Conservation (phyloP, 2,329 filamentous ascomycete species). For the Magnaporthiopsis incrustans region DNA sequence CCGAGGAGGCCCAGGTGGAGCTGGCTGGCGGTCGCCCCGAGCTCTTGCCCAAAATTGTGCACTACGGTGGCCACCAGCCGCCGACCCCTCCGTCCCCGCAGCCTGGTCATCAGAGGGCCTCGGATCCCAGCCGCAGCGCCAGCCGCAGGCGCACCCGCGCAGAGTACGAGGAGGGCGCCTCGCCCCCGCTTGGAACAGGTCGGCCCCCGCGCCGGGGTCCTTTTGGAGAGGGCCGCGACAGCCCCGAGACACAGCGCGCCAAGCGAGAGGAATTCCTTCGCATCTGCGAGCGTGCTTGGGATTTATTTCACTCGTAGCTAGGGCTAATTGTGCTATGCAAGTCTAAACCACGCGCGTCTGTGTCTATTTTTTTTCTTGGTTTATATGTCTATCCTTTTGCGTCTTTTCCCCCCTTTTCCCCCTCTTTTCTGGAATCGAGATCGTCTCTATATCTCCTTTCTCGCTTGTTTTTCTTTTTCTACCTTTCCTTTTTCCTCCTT, state of each 20-base stretch:
- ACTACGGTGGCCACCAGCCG: constrained; percentile 90
- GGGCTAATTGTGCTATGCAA: background rate
- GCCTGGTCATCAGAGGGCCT: constrained; percentile 32
- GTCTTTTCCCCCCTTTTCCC: too few species aligned
- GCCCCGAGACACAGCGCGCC: constrained; percentile 69
- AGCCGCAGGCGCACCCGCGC: constrained; percentile 70
- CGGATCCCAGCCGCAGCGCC: constrained; percentile 48
- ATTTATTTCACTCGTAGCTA: constrained; percentile 82
- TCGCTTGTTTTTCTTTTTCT: too few species aligned
- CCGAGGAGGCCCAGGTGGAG: constrained; percentile 89
- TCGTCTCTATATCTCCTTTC: background rate
- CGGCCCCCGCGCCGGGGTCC: constrained; percentile 57
- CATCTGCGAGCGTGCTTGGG: constrained; percentile 86
- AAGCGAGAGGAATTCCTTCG: constrained; percentile 92
- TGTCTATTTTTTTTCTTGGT: background rate
- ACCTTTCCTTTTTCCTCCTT: background rate
- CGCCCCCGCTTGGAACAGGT: constrained; percentile 73
- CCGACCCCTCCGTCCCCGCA: constrained; percentile 82
- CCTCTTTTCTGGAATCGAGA: background rate
- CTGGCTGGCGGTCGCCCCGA: constrained; percentile 88
- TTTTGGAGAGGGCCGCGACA: constrained; percentile 75
- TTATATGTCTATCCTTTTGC: background rate
- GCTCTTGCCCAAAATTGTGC: constrained; percentile 83
- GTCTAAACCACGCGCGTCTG: background rate
- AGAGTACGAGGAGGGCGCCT: constrained; percentile 90